Conservation (phyloP, 345 rosid species). For the Salix udensis region DNA sequence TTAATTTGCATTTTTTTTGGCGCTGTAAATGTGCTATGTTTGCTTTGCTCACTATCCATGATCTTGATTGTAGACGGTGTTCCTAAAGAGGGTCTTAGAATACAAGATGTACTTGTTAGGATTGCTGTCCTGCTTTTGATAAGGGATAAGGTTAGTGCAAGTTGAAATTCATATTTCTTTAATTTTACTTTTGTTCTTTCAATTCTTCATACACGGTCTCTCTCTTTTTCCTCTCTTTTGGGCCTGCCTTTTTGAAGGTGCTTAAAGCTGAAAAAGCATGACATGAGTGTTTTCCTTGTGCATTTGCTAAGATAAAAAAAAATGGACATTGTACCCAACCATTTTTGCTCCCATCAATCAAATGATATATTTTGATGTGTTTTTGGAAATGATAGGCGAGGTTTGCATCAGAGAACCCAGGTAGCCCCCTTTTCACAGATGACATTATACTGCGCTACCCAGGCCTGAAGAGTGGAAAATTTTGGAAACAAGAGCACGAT, state of each 20-base stretch:
- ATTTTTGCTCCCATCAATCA: not conserved
- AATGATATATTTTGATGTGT: not conserved
- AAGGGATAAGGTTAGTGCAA: constrained; percentile 63
- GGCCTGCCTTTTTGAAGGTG: not conserved
- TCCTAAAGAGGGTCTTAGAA: constrained; percentile 97
- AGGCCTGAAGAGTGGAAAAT: constrained; percentile 70
- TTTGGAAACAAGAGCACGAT: constrained; percentile 96
- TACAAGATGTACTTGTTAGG: constrained; percentile 80
- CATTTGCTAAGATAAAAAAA: not conserved
- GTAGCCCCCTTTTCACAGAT: constrained; percentile 49
- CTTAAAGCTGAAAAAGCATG: not conserved
- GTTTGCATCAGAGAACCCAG: constrained; percentile 50
- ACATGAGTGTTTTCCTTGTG: not conserved
- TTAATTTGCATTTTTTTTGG: constrained; percentile 12
- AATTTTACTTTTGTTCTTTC: not conserved
- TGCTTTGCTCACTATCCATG: constrained; percentile 1
- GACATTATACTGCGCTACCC: constrained; percentile 72
- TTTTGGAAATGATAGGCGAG: constrained; percentile 44
- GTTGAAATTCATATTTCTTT: not conserved
- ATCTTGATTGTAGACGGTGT: constrained; percentile 76
- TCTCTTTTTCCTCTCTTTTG: not conserved
- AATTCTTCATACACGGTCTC: not conserved
- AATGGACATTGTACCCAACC: not conserved
- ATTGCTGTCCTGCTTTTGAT: constrained; percentile 63
- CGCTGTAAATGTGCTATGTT: not conserved